Evolutionary conservation across 176 grass and related monocot genomes (phyloP).

Genomic region (Rhynchospora tenuis): DNA sequence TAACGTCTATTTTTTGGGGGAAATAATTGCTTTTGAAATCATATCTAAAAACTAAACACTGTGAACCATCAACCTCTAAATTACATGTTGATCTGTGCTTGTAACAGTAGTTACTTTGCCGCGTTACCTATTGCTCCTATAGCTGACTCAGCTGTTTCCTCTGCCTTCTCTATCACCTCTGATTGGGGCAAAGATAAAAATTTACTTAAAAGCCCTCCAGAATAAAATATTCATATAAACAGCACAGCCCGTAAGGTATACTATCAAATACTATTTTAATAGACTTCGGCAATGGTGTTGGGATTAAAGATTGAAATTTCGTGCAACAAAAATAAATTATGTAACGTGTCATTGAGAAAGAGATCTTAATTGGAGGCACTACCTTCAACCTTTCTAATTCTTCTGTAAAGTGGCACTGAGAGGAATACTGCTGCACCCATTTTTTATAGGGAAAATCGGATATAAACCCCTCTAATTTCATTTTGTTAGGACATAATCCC

Average conservation of each 20-base stretch:
- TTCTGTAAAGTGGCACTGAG: constrained; percentile 5
- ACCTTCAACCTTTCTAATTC: constrained; percentile 9
- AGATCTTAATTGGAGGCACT: not conserved
- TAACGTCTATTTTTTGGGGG: too few species aligned
- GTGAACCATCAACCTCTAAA: too few species aligned
- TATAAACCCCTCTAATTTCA: too few species aligned
- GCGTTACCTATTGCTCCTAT: not conserved
- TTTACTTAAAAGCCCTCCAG: not conserved
- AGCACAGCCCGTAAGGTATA: not conserved
- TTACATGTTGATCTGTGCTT: too few species aligned
- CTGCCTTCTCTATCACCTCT: not conserved
- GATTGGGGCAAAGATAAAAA: not conserved
- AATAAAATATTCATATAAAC: not conserved
- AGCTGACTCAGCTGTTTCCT: not conserved
- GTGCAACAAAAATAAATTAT: not conserved
- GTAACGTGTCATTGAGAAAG: not conserved
- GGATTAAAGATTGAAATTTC: not conserved
- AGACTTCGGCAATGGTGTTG: too few species aligned
- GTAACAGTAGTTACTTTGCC: too few species aligned
- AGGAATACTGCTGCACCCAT: constrained; percentile 2
- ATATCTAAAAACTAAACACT: too few species aligned
- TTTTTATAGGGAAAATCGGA: too few species aligned
- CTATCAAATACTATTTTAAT: not conserved
- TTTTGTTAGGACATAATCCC: too few species aligned
- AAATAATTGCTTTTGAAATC: too few species aligned